Evolutionary conservation across 768 basidiomycete species (phyloP), one percentile per base, ranked within the genome.

Genomic region (Sporobolomyces roseus): DNA sequence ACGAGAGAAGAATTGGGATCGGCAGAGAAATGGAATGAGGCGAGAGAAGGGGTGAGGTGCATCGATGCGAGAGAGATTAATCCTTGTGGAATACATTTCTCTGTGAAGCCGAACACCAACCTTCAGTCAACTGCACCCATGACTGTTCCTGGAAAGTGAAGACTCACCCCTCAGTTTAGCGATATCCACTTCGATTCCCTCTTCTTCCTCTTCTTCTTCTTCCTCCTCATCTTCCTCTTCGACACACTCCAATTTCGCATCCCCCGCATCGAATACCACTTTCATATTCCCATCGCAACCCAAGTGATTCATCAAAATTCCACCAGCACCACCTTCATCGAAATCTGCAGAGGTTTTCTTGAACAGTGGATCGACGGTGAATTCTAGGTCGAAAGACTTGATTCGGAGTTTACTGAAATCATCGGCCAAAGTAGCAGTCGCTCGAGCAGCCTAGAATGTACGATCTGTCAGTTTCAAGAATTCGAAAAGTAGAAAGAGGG

Each of bases 341-440:
- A 99, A 98, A 77, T 99, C 96, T 29, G 91, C 94, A 75, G 88
- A 91, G 3, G 96, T 98, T 82, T 99, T 99, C 80, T 85, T 89
- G 81, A 99, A 99, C 38, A 99, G 82, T 2, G 96, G 96, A 77
- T 99, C 96, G 33, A 99, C 91, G 51, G 86, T 88, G 79, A 96
- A 96, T 77, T 97, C 96, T 36, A 98, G 84, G 66, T 99, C 96
- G 51, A 91, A 83, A 76, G 94, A 92, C 82, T 99, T 97, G 80
- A 85, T 88, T 72, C 87, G 85, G 25, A 99, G 82, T 64, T 91
- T 86, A 0, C 84, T 78, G 38, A 87, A 85, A 72, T 88, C 87
- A 77, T 94, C 94, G 59, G 89, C 93, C n/a, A 98, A 84, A 0
- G 93, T 97, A 0, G 90, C 85, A 49, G 71, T 33, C n/a, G 70